These are phyloP conservation scores for Fusarium transvaalense DNA, from an alignment of 2,329 filamentous ascomycete species.

Conservation along the genomic window DNA sequence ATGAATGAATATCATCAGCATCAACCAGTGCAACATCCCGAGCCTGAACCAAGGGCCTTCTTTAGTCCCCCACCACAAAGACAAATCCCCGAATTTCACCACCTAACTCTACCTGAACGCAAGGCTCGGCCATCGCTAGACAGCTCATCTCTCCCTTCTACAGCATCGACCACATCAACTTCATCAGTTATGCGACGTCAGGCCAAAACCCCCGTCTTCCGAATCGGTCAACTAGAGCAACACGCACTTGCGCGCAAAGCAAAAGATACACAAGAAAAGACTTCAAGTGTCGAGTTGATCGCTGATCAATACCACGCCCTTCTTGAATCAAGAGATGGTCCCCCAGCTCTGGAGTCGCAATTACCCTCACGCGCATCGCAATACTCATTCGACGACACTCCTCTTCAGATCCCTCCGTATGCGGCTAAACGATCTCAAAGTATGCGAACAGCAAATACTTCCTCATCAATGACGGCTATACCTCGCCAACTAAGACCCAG, in stretches of 20 bases:
- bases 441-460: conserved; percentile 23
- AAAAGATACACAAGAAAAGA: conserved; percentile 49
- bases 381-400: conserved; percentile 27
- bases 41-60: conserved; percentile 32
- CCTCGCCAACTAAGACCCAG: conserved; percentile 28
- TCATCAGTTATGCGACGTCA: conserved; percentile 57
- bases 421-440: conserved; percentile 19
- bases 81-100: conserved; percentile 47
- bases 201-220: conserved; percentile 65
- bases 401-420: conserved; percentile 35
- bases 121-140: conserved; percentile 44
- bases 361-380: conserved; percentile 21
- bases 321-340: conserved; percentile 55
- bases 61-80: conserved; percentile 26
- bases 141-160: conserved; percentile 47
- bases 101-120: conserved; percentile 41
- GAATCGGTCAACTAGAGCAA: conserved; percentile 63
- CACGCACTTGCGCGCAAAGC: conserved; percentile 42
- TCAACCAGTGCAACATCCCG: conserved; percentile 2
- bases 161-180: conserved; percentile 53
- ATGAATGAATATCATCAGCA: conserved; percentile 16
- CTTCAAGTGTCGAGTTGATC: conserved; percentile 61
- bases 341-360: conserved; percentile 53
- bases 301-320: conserved; percentile 65
- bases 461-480: conserved; percentile 45